Evolutionary conservation across 768 basidiomycete species (phyloP), one percentile per base, ranked within the genome.

Genomic region (Termitomyces sp.): DNA sequence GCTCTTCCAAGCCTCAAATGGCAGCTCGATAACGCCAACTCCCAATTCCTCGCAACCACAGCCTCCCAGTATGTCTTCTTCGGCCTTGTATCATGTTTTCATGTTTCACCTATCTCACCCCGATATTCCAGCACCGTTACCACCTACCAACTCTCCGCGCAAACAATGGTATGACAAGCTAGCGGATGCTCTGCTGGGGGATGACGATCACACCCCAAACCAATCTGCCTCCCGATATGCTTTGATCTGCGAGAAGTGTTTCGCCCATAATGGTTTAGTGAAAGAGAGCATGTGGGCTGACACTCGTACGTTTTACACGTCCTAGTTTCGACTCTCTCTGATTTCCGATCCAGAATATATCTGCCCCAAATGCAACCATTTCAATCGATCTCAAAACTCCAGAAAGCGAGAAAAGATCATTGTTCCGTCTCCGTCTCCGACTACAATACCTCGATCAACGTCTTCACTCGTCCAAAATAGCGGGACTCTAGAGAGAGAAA

Each of bases 111-210:
- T 31, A 20, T 46, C 47, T 61, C 1, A 54, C 14, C 46, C 36
- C 15, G 17, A 52, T 57, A 32, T 58, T 15, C 9, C 20, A 61
- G 60, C 57, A 56, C 56, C 57, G 69, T 68, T 75, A 11, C 71
- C 64, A 59, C 75, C 75, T 70, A 67, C 79, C 72, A 67, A 65
- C 54, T 83, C 79, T 9, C 83, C 85, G 14, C 86, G 82, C 52
- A 91, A 91, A 65, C 86, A 85, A 47, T 92, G 92, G 90, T 91
- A 87, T 68, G 94, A 96, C 76, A 91, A 89, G 66, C 70, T 96
- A 31, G 94, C 93, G 0, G 94, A 96, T 70, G 89, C 88, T 4
- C 77, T 96, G 48, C 79, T 96, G 2, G 94, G 94, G 17, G 92
- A 92, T 56, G 90, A 91, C 52, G 88, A 90, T 59, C 68, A 72